Evolutionary conservation across 306 rosid species (phyloP), one percentile per base, ranked within the genome.

Genomic region (Castanea crenata): DNA sequence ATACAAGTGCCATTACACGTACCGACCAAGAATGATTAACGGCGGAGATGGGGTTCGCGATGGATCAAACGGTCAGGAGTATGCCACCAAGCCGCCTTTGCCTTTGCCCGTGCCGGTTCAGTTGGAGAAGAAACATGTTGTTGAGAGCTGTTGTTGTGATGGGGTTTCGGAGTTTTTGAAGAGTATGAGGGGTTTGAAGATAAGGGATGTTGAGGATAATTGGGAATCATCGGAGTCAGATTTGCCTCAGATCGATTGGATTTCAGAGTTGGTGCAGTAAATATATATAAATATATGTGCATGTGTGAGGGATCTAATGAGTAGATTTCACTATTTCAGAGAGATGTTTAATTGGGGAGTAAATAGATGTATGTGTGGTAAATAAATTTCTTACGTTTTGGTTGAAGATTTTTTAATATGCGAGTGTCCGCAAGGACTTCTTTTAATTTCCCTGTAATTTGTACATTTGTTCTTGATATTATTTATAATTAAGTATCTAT

Each of bases 251-350:
- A 55, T 83, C n/a, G 81, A 71, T 20, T 83, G 87, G 87, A 73
- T 79, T 79, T 70, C 83, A 18, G 83, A 83, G 46, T 18, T 83
- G 81, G 73, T 79, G 78, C 69, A 75, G 75, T 83, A 62, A 76
- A 58, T 61, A 34, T 27, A 9, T 11, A 25, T 5, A 35, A 0
- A 38, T 38, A 6, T 38, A 8, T 41, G 8, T 25, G 67, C 16
- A 49, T 3, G 54, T 49, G 54, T 41, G 46, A 41, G 12, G 0
- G 46, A 41, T 41, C 46, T 8, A 11, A 41, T 41, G 46, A 41
- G 3, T 41, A 8, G 46, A 38, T 38, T 38, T 38, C 11, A 49
- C 54, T 49, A 49, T 49, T 10, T 49, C 15, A 49, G 54, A 49
- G 54, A 49, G 16, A 49, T 49, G 54, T 49, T 11, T 49, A 11